Evolutionary conservation across 352 stramenopile genomes (phyloP).

Genomic region (Pythium coloratum): DNA sequence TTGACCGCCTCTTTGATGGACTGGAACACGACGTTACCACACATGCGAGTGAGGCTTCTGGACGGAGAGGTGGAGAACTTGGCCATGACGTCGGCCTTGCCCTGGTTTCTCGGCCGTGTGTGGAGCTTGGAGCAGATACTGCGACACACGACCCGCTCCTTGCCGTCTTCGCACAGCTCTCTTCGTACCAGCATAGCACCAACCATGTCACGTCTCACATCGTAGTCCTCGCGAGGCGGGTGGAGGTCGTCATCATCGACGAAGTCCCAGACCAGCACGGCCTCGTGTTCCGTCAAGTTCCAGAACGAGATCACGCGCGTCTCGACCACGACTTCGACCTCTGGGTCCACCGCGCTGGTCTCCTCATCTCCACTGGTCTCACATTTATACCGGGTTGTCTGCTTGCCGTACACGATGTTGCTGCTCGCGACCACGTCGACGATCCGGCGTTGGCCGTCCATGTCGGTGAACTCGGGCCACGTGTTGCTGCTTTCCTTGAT

Average conservation of each 20-base stretch:
- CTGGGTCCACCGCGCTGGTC: neutral
- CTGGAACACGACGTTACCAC: constrained; percentile 44
- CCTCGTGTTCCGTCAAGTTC: constrained; percentile 31
- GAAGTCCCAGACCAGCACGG: constrained; percentile 38
- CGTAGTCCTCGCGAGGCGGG: constrained; percentile 24
- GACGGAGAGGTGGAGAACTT: constrained; percentile 20
- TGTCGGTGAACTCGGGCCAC: constrained; percentile 44
- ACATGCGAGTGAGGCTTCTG: constrained; percentile 28
- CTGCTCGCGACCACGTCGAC: constrained; percentile 33
- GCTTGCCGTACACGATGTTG: constrained; percentile 50
- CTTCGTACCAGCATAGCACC: constrained; percentile 22
- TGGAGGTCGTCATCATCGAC: constrained; percentile 39
- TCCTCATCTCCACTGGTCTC: constrained; percentile 7
- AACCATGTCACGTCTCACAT: constrained; percentile 30
- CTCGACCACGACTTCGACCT: constrained; percentile 35
- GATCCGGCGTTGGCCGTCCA: constrained; percentile 32
- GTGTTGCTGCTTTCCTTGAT: constrained; percentile 43
- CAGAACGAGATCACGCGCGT: constrained; percentile 31
- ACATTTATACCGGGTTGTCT: constrained; percentile 35
- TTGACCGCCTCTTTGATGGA: constrained; percentile 37
- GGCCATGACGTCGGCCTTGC: constrained; percentile 1
- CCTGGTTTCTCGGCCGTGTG: neutral
- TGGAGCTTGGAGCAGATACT: constrained; percentile 62
- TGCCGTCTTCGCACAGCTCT: constrained; percentile 31
- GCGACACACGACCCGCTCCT: constrained; percentile 47